phyloP scores from a whole-genome alignment of 345 rosid species.

The Alliaria petiolata region DNA sequence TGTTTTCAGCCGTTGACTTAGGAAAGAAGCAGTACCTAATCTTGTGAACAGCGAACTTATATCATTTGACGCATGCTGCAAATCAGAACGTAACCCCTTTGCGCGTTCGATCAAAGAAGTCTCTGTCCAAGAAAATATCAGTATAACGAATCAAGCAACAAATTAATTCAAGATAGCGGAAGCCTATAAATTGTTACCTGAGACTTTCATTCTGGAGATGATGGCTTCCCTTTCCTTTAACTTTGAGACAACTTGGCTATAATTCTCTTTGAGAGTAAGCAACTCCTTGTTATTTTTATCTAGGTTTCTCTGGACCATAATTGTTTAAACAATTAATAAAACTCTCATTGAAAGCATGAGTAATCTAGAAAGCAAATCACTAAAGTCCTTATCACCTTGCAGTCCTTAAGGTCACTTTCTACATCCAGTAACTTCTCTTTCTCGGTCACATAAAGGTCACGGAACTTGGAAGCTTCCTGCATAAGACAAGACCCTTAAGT shows the following conservation, averaged over 20 bases:
- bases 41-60: slow-evolving; percentile 57
- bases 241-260: slow-evolving; percentile 37
- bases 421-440: slow-evolving; percentile 64
- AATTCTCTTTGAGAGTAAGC: slow-evolving; percentile 56
- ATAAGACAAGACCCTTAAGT: slow-evolving; percentile 18
- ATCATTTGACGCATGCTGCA: slow-evolving; percentile 80
- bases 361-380: background rate
- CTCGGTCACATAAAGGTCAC: slow-evolving; percentile 60
- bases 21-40: slow-evolving; percentile 55
- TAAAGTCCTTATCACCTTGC: slow-evolving; percentile 48
- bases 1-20: background rate
- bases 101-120: slow-evolving; percentile 54
- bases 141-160: background rate
- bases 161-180: background rate
- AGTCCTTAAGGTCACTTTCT: slow-evolving; percentile 59
- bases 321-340: slow-evolving; percentile 6
- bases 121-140: slow-evolving; percentile 43
- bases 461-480: slow-evolving; percentile 67
- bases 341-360: background rate
- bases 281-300: slow-evolving; percentile 53
- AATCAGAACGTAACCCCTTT: slow-evolving; percentile 59
- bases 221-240: slow-evolving; percentile 56
- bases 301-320: slow-evolving; percentile 49
- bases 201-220: slow-evolving; percentile 53
- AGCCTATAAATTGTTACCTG: slow-evolving; percentile 43